Evolutionary conservation across 2,329 filamentous ascomycete species (phyloP), one percentile per base, ranked within the genome.

Genomic region (Proliferodiscus dingleyae): DNA sequence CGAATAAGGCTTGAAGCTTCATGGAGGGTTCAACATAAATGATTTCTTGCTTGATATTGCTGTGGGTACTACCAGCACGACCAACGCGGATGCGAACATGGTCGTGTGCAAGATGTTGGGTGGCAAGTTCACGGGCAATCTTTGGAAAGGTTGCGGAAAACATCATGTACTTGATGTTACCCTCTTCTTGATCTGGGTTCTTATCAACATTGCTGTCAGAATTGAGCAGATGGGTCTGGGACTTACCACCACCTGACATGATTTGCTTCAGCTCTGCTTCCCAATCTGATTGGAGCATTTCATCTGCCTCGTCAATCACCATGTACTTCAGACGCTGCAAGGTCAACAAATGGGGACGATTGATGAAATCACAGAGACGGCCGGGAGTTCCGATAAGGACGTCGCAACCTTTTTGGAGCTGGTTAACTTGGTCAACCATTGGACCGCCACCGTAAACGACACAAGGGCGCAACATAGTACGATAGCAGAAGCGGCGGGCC

Each of bases 81-180:
- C 93, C 93, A 52, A 97, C 86, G 34, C 83, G 85, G 64, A 98
- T 82, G 18, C 86, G 87, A 41, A 94, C 74, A 59, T 89, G 82
- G 33, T 87, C 80, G 9, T 79, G 72, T 0, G 83, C 73, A 46
- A 98, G 78, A 60, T 90, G 87, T 22, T 85, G 74, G 47, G 80
- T 81, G 9, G 90, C 91, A 11, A 97, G 69, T 19, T 84, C 74
- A 23, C 89, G 87, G 52, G 87, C 81, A 0, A 71, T 71, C 69
- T 86, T 89, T 32, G 90, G 88, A 66, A 98, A 97, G 0, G 93
- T 97, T 1, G 93, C 93, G 0, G 89, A 95, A 65, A 97, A 97
- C 71, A 98, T 85, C 67, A 95, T 75, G 64, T 81, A 83, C 45
- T 74, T 78, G 57, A 83, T 68, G 51, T 78, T 77, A 2, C 76